phyloP scores from a whole-genome alignment of 345 rosid species.

The Arabidopsis arenosa region DNA sequence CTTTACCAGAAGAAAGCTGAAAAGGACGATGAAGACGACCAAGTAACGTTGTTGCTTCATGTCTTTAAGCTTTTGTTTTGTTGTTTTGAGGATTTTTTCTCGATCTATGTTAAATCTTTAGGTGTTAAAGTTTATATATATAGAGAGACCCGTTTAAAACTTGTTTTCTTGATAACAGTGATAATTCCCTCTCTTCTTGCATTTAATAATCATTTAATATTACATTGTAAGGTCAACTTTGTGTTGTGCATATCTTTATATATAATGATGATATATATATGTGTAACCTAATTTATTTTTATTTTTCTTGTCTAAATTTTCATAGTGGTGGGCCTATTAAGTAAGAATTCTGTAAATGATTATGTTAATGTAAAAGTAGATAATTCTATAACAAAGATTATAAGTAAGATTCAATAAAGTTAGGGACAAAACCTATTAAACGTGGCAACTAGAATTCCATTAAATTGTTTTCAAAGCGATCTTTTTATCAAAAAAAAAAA shows the following conservation, averaged over 20 bases:
- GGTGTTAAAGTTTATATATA: conserved; percentile 18
- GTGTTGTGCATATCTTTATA: neutral
- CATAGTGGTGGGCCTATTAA: neutral
- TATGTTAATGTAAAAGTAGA: neutral
- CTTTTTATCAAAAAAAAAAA: no score
- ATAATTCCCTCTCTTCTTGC: neutral
- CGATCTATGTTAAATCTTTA: conserved; percentile 39
- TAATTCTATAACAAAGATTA: no score
- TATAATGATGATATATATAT: no score
- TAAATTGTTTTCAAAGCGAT: neutral
- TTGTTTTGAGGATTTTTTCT: conserved; percentile 25
- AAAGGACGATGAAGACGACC: conserved; percentile 35
- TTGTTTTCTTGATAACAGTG: neutral
- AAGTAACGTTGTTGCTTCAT: conserved; percentile 44
- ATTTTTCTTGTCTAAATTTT: neutral
- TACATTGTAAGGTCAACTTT: neutral
- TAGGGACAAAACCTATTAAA: neutral
- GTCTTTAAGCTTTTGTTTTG: conserved; percentile 8
- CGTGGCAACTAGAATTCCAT: neutral
- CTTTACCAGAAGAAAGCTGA: conserved; percentile 41
- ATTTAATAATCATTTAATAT: neutral
- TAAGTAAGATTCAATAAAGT: neutral
- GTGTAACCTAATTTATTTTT: neutral
- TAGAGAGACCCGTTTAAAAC: neutral
- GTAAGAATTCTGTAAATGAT: neutral